Evolutionary conservation across 73 alveolate species (phyloP), one percentile per base, ranked within the genome.

Genomic region (Diophrys sp.): DNA sequence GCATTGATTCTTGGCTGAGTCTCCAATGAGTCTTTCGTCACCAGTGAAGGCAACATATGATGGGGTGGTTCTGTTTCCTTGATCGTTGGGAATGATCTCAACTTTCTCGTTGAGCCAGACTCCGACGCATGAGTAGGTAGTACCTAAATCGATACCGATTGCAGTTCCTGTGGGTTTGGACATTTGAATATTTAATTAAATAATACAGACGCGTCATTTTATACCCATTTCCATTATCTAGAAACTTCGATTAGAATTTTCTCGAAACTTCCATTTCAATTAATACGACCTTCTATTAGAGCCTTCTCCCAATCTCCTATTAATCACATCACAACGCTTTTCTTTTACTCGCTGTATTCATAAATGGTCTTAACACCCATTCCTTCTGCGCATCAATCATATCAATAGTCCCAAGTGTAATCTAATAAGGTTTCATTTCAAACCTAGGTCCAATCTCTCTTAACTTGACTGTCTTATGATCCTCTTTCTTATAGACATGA

Each of bases 361-460:
- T 96, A 85, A 91, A 96, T 26, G 98, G 98, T 75, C 99, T 89
- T 29, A 95, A 85, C 28, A 93, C 97, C 99, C 98, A 92, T 80
- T 95, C 99, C 79, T 89, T 91, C 79, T 96, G 89, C 8, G 99
- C 99, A 74, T 98, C 99, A 77, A 93, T 93, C 87, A 92, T 91
- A 81, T 97, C 99, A 24, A 96, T 94, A 29, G 99, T 94, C 18
- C 99, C 99, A 29, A 98, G 88, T 33, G 91, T 90, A 44, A 98
- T 93, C 75, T 97, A 94, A 71, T 95, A 98, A 14, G 99, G 99
- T 88, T 96, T 95, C 92, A 98, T 81, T 80, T 93, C 98, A 88
- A 98, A 98, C 77, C 99, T 87, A 0, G 99, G 99, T 1, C 99
- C 99, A 55, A 92, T 71, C 85, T 98, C 99, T 67, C 94, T 96